These are phyloP conservation scores for Reticulascus tulasneorum DNA, from an alignment of 2,329 filamentous ascomycete genomes.

Conservation along the genomic window DNA sequence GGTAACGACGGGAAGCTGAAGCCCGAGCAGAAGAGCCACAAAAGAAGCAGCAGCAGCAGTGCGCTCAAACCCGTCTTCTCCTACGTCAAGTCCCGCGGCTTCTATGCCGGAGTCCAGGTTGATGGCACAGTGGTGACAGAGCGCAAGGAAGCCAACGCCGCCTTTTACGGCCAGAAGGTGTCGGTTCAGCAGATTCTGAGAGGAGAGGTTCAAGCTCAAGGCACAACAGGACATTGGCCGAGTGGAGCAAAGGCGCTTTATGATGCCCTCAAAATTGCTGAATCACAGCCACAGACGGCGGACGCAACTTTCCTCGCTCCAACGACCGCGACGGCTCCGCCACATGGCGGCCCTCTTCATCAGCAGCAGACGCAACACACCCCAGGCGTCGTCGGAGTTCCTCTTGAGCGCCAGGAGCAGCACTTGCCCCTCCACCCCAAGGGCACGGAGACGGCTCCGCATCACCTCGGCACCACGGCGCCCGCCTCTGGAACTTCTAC, in stretches of 20 bases:
- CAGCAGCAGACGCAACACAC: constrained; percentile 4
- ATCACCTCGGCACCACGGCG: constrained; percentile 1
- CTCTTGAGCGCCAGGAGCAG: too few relatives aligned
- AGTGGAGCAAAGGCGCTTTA: constrained; percentile 24
- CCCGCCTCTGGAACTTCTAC: constrained; percentile 8
- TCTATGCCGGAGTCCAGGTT: constrained; percentile 82
- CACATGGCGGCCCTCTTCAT: constrained; percentile 4
- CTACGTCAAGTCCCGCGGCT: constrained; percentile 84
- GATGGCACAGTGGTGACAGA: constrained; percentile 86
- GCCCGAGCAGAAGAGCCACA: constrained; percentile 31
- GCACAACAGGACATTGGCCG: constrained; percentile 25
- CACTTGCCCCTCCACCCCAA: too few relatives aligned
- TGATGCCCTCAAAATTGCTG: constrained; percentile 27
- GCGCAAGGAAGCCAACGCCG: constrained; percentile 81
- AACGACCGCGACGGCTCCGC: constrained; percentile 4
- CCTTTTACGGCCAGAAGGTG: constrained; percentile 69
- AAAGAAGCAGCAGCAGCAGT: constrained; percentile 14
- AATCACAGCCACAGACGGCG: constrained; percentile 18
- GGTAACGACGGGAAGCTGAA: constrained; percentile 29
- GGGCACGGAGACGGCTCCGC: constrained; percentile 15
- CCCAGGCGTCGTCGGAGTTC: background rate
- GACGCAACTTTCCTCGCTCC: constrained; percentile 14
- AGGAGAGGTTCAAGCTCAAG: constrained; percentile 32
- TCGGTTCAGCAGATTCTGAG: constrained; percentile 43
- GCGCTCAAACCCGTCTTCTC: constrained; percentile 43